Evolutionary conservation across 2,329 filamentous ascomycete genomes (phyloP).

Genomic region (Cladosporium sp.): DNA sequence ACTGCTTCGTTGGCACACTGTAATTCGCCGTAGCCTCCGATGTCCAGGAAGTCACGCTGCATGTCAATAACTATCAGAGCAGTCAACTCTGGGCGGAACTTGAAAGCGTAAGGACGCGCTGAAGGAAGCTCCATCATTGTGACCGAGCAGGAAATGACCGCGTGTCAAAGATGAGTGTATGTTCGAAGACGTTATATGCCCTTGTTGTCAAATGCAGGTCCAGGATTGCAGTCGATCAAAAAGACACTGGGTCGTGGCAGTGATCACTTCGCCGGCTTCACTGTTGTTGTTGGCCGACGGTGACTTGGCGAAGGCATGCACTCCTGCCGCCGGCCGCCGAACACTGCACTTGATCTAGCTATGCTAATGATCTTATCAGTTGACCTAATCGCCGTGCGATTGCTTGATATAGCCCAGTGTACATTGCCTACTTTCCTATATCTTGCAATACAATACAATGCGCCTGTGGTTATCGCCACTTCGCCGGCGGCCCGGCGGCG

Average conservation of each 20-base stretch:
- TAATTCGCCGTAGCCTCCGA: constrained; percentile 33
- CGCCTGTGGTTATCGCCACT: neutral
- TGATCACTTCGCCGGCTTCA: neutral
- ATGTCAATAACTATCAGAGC: constrained; percentile 58
- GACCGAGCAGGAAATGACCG: neutral
- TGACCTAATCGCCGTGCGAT: neutral
- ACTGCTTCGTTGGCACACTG: constrained; percentile 41
- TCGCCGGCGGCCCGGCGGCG: constrained; percentile 8
- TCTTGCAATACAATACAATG: neutral
- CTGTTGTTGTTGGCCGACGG: neutral
- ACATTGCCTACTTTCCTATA: neutral
- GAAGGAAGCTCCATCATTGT: constrained; percentile 36
- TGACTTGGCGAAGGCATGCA: neutral
- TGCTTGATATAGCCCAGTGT: neutral
- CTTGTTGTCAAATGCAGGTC: neutral
- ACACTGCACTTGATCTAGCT: neutral
- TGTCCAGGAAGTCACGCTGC: constrained; percentile 50
- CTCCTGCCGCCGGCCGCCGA: constrained; percentile 2
- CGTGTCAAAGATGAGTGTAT: neutral
- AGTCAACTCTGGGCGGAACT: constrained; percentile 41
- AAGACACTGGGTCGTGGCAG: neutral
- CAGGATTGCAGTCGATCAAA: neutral
- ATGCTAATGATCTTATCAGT: neutral
- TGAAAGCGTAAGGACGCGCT: constrained; percentile 38
- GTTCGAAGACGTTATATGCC: neutral